Evolutionary conservation across 257 asterid species (phyloP).

Genomic region (Ballota nigra): DNA sequence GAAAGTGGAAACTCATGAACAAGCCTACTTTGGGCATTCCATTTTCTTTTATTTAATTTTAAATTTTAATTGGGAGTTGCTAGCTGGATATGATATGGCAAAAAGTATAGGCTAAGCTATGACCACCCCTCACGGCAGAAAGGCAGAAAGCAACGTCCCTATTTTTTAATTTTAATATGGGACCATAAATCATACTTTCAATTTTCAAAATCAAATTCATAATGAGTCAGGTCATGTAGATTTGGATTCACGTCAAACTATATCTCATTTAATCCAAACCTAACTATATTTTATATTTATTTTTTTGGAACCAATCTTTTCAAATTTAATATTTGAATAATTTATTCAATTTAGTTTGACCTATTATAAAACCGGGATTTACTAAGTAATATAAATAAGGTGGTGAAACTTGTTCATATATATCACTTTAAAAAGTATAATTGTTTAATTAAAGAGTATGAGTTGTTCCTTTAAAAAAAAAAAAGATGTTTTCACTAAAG

Average conservation of each 20-base stretch:
- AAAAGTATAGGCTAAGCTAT: not conserved
- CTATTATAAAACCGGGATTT: not conserved
- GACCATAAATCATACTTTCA: not conserved
- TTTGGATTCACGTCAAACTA: not conserved
- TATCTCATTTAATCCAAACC: not conserved
- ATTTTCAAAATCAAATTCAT: not conserved
- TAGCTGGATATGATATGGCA: not conserved
- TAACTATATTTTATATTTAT: too few relatives aligned
- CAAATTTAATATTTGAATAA: not conserved
- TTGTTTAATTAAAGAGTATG: too few relatives aligned
- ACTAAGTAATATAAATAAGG: not conserved
- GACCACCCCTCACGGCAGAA: not conserved
- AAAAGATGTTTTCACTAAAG: too few relatives aligned
- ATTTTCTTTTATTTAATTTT: not conserved
- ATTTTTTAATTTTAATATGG: not conserved
- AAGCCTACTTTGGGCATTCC: not conserved
- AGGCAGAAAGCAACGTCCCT: not conserved
- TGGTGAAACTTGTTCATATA: too few relatives aligned
- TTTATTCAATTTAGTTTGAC: not conserved
- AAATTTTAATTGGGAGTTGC: not conserved
- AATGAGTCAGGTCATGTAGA: not conserved
- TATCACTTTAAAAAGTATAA: too few relatives aligned
- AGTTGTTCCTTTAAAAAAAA: too few relatives aligned
- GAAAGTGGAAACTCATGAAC: not conserved
- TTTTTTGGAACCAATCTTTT: too few relatives aligned